phyloP scores from a whole-genome alignment of 164 flowering plant species.

The Saururus chinensis region DNA sequence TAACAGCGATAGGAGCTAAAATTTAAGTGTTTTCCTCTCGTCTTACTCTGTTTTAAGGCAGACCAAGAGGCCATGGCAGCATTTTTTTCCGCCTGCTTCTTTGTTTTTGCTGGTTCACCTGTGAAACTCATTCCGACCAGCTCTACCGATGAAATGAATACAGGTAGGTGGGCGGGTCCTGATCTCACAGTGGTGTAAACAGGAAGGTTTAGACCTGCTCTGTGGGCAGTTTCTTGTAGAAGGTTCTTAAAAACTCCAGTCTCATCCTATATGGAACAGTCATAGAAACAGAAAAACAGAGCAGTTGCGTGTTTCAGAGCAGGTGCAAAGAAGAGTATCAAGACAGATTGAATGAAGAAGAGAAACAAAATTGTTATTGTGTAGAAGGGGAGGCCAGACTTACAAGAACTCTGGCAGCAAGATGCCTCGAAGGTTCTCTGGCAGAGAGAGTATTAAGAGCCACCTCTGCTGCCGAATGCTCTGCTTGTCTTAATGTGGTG shows the following conservation, averaged over 20 bases:
- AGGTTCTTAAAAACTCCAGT: conserved; percentile 65
- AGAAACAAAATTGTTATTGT: neutral
- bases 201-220: conserved; percentile 60
- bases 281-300: neutral
- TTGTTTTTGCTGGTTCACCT: conserved; percentile 72
- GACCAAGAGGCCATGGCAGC: conserved; percentile 89
- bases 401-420: conserved; percentile 69
- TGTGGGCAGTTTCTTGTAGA: conserved; percentile 49
- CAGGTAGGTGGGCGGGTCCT: conserved; percentile 63
- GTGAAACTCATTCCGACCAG: conserved; percentile 54
- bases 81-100: conserved; percentile 90
- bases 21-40: no score
- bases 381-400: conserved; percentile 9
- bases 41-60: conserved; percentile 47
- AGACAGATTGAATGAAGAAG: neutral
- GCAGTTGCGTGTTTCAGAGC: neutral
- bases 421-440: conserved; percentile 55
- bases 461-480: conserved; percentile 83
- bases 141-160: conserved; percentile 61
- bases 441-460: conserved; percentile 57
- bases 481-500: conserved; percentile 70
- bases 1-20: neutral
- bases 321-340: neutral
- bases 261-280: conserved; percentile 40
- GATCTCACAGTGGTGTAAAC: conserved; percentile 59